Conservation (phyloP, 2,329 filamentous ascomycete genomes). For the Hymenoscyphus occultus region DNA sequence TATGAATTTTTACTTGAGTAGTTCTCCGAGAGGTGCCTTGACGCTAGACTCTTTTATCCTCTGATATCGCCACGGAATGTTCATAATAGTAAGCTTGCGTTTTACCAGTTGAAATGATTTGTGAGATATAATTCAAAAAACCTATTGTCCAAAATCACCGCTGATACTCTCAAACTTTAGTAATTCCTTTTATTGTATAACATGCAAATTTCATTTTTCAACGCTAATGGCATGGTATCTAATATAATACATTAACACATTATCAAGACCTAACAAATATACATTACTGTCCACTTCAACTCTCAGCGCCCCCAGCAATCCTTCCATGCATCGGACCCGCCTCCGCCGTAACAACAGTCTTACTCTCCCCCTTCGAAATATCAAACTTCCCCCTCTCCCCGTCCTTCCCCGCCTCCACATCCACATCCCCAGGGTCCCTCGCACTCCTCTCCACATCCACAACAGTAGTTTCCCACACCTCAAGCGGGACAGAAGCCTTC, state of each 20-base stretch:
- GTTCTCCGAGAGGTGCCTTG: too few species aligned
- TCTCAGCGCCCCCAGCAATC: neutral
- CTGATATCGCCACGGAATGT: too few species aligned
- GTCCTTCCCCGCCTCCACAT: neutral
- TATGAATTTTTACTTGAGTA: too few species aligned
- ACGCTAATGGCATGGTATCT: neutral
- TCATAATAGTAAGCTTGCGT: too few species aligned
- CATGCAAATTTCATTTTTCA: neutral
- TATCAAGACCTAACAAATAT: neutral
- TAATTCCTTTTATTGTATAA: too few species aligned
- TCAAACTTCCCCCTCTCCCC: neutral
- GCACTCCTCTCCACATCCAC: conserved; percentile 21
- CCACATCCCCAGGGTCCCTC: neutral
- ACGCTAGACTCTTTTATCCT: too few species aligned
- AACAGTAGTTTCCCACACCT: conserved; percentile 29
- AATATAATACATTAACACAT: neutral
- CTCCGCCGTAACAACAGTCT: conserved; percentile 1
- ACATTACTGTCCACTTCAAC: neutral
- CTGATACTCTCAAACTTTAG: too few species aligned
- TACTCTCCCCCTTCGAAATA: neutral
- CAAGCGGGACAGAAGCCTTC: conserved; percentile 18
- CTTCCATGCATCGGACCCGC: neutral
- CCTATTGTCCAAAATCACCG: too few species aligned
- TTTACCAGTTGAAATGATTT: too few species aligned
- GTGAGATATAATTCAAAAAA: too few species aligned